A percentile compares a stretch with the other conserved stretches of the same genome.
Conservation (phyloP, 768 basidiomycete species). For the Tricholoma sp. region DNA sequence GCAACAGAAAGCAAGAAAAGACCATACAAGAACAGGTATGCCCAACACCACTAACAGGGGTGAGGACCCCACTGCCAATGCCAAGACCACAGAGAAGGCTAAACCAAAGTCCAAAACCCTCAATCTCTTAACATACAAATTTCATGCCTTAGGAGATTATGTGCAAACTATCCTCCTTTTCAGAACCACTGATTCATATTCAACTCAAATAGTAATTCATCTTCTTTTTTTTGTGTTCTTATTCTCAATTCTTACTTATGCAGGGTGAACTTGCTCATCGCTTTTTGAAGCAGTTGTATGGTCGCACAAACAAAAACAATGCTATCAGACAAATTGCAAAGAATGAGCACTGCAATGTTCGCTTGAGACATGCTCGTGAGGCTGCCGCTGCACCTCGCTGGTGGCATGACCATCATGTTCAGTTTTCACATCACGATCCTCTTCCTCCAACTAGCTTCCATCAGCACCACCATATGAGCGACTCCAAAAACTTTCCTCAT, state of each 20-base stretch:
- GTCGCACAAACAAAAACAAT: conserved; percentile 28
- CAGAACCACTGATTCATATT: conserved; percentile 18
- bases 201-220: conserved; percentile 14
- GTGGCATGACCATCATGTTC: neutral
- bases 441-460: too few relatives aligned
- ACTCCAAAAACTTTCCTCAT: too few relatives aligned
- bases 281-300: conserved; percentile 31
- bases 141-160: conserved; percentile 27
- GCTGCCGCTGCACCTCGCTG: neutral
- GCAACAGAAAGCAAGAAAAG: too few relatives aligned
- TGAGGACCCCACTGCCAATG: too few relatives aligned
- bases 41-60: too few relatives aligned
- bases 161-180: conserved; percentile 10
- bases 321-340: conserved; percentile 24
- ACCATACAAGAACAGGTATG: too few relatives aligned
- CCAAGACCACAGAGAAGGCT: too few relatives aligned
- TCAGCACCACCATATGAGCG: too few relatives aligned
- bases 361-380: neutral
- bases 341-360: neutral
- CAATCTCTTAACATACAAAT: conserved; percentile 24
- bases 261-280: conserved; percentile 42
- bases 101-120: conserved; percentile 8
- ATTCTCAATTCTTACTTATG: neutral
- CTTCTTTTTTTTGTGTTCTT: neutral
- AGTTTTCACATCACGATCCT: neutral